Base-by-base conservation (phyloP, 1,284 basidiomycete genomes). In the Papiliotrema terrestris region DNA sequence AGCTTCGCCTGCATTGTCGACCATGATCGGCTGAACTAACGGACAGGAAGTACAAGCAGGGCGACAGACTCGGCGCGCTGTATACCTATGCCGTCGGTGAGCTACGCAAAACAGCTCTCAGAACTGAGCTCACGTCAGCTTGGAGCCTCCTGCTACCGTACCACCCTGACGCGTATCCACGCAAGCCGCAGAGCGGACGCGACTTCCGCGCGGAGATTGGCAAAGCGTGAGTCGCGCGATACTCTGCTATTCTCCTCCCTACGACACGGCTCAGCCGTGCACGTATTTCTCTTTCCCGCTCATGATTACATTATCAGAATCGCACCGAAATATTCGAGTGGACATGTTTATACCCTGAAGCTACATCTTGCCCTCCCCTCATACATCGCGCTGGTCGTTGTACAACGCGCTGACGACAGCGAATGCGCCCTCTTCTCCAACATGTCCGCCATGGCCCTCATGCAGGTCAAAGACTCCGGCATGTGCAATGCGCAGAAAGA, bases 121-220 rank as follows among this genome's bases (percentile, higher is more conserved):
- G 6, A 11, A 11, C 29, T 11, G 6, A 32, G 29, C 29, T 32
- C 5, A 32, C 29, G 29, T 32, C 29, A 32, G 29, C 59, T 8
- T 61, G 59, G 59, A 56, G 59, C 15, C 49, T 55, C 17, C 25
- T 61, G 15, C 25, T 61, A 9, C 56, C 59, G 25, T 61, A 51
- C 46, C 49, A 58, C 38, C 22, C 49, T 19, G 54, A 55, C 14
- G 55, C 49, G 19, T 17, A 47, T 35, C 23, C 15, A 23, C 36
- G 14, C 6, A 39, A 8, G 14, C 15, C 13, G n/a, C 19, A 50
- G 44, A 49, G 20, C n/a, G 43, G 29, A 8, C 13, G 39, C 25
- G 50, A 59, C 11, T 37, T 51, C 13, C 46, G 48, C 2, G 26
- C 23, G 22, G 47, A 58, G 19, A 35, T 58, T 19, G 59, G 43